Evolutionary conservation across 805 yeast species (phyloP), one percentile per base, ranked within the genome.

Genomic region (Tetrapisispora pingtungensis): DNA sequence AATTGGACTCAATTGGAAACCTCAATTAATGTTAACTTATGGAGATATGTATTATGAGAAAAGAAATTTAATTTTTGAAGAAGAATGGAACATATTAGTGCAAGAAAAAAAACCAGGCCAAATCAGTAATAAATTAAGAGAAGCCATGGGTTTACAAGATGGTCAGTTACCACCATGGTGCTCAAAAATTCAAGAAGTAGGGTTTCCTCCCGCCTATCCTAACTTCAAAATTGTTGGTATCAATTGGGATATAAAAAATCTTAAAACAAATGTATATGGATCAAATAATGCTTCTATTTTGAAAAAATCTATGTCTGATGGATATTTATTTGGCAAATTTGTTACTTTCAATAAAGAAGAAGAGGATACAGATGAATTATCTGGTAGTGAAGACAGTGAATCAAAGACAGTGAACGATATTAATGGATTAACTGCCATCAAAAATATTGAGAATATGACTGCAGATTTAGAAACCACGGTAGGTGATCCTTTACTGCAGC

Each of bases 31-130:
- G 40, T 71, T 76, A 19, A 71, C 68, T 1, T 81, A 70, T 63
- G 97, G 97, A 13, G 90, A 86, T 45, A 61, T 84, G 10, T 87
- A 77, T 61, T 83, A 73, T 54, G 97, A 89, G 57, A 90, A 89
- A 5, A 71, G 81, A 50, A 87, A 81, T 44, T 53, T 68, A 13
- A 75, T 72, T 41, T 80, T 73, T 22, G 62, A 63, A 19, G 63
- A 69, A 7, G 61, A 59, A 27, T 62, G 64, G 64, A 48, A 44
- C 13, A 46, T 46, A 15, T 43, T 54, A 39, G 54, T 70, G 8
- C 59, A 64, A 13, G 61, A 67, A 13, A 69, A 72, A 30, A 68
- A 69, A 49, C 96, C 96, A 0, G 96, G 96, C 0, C 65, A 62
- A 13, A 56, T 88, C 2, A 78, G 88, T n/a, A 53, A 61, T 4